Base-by-base conservation (phyloP, 2,329 filamentous ascomycete genomes). In the Epichloe uncinata region DNA sequence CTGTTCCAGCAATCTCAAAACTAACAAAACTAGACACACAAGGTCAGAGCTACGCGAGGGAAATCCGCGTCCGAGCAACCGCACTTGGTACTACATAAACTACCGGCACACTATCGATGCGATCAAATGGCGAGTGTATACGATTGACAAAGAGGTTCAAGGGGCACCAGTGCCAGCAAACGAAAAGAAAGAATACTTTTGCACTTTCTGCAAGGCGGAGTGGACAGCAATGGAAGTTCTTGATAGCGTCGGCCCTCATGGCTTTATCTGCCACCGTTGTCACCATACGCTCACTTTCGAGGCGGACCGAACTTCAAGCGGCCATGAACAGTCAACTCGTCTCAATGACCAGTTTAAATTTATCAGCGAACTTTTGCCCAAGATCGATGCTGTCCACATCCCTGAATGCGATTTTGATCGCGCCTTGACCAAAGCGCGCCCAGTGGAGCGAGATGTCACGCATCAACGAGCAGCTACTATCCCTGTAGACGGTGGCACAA, bases 41-140 rank as follows among this genome's bases (percentile, higher is more conserved):
- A 59, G 88, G 53, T 79, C 82, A 46, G 89, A 95, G 64, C 72
- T 85, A 50, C 82, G 84, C 56, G 85, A 90, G 61, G 87, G 87
- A 47, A 86, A 89, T 52, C 84, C 85, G 51, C 83, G 89, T 48
- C 85, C 87, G 5, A 83, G 85, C 57, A 89, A 85, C 63, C 81
- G 87, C 60, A 95, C 91, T 54, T 98, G 95, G 75, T 98, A 95
- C 71, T 98, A 87, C 68, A 91, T 98, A 64, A 90, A 96, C 64
- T 94, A 94, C 61, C 87, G 93, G 52, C 85, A 87, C 51, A 88
- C 91, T 36, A 88, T 98, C 61, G 93, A 98, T 68, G 88, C 87
- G 45, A 94, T 95, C 69, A 98, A 98, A 67, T 98, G 86, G 78
- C 84, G 87, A 54, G 82, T 95, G 47, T 90, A 91, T 63, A 84